Evolutionary conservation across 257 asterid species (phyloP), one percentile per base, ranked within the genome.

Genomic region (Plectranthus barbatus): DNA sequence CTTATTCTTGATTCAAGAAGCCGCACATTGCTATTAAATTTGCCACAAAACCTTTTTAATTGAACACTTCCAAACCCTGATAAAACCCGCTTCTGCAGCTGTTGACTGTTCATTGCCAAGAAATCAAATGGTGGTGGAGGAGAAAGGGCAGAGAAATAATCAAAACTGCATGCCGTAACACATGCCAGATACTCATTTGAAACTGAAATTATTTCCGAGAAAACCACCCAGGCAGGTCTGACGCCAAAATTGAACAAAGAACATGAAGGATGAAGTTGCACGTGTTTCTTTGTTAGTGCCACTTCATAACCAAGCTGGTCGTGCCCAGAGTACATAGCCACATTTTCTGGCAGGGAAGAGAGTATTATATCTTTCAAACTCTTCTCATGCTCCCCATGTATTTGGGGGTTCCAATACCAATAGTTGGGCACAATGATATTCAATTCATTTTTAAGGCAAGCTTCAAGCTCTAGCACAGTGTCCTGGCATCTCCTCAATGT

Each of bases 301-400:
- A 92, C 94, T 73, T 85, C 83, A 79, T 85, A 92, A 42, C 99
- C 99, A 74, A 92, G 96, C 60, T 74, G 86, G 77, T 92, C 97
- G 74, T 83, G 80, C 57, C 99, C 99, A 14, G 97, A 85, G 78
- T 83, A 89, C 88, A 92, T 74, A 36, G 99, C 97, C 71, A 89
- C 91, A 72, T 89, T 92, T 73, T 90, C 99, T 3, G 90, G 67
- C 74, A 89, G 80, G 13, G 94, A 76, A 69, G 96, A 73, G 45
- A 92, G 88, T 60, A 92, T 81, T 23, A 83, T 71, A 52, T 74
- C 71, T 76, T 83, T 78, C 80, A 92, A 76, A 9, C 54, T 72
- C 55, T 58, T 74, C 45, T 89, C 96, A 68, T 81, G 72, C 70
- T 76, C 81, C 21, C 79, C 48, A 31, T 50, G 47, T 72, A n/a